A percentile compares a stretch with the other conserved stretches of the same genome.
These are phyloP conservation scores for Podila epicladia DNA, from an alignment of 192 early-diverging fungal genomes.

Conservation along the genomic window DNA sequence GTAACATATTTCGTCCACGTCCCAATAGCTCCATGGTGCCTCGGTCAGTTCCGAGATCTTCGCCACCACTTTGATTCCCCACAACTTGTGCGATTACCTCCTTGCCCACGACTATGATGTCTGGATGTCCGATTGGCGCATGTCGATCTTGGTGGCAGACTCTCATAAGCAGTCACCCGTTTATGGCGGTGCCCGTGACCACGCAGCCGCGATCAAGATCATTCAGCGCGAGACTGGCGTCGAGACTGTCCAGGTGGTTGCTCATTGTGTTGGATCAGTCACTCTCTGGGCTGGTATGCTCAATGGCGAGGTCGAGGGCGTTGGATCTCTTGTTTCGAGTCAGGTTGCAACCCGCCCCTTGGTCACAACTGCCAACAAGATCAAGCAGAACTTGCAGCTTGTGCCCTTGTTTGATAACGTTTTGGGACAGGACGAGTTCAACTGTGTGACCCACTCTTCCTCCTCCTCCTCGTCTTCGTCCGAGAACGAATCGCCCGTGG, in stretches of 20 bases:
- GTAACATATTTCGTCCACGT: not conserved
- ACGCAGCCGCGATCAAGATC: slow-evolving; percentile 47
- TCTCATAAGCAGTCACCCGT: slow-evolving; percentile 36
- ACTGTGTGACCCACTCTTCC: slow-evolving; percentile 21
- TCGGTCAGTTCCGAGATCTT: slow-evolving; percentile 51
- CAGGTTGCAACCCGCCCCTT: slow-evolving; percentile 38
- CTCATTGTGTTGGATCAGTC: slow-evolving; percentile 55
- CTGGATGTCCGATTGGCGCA: slow-evolving; percentile 53
- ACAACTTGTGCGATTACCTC: slow-evolving; percentile 54
- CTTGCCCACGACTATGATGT: slow-evolving; percentile 56
- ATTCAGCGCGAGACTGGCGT: slow-evolving; percentile 40
- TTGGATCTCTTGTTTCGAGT: slow-evolving; percentile 48
- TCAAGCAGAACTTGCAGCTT: slow-evolving; percentile 41
- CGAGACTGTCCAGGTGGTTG: slow-evolving; percentile 52
- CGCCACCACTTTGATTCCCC: slow-evolving; percentile 49
- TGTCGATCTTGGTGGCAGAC: slow-evolving; percentile 29
- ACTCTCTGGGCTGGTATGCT: slow-evolving; percentile 54
- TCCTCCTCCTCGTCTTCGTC: not conserved
- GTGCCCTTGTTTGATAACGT: slow-evolving; percentile 43
- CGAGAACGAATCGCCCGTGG: not conserved
- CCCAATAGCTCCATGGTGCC: slow-evolving; percentile 49
- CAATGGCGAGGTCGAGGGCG: slow-evolving; percentile 52
- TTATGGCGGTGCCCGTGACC: slow-evolving; percentile 36
- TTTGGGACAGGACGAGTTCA: slow-evolving; percentile 30
- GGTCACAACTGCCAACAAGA: slow-evolving; percentile 31